These are phyloP conservation scores for Bipolaris oryzae DNA, from an alignment of 2,329 filamentous ascomycete genomes.

Conservation along the genomic window DNA sequence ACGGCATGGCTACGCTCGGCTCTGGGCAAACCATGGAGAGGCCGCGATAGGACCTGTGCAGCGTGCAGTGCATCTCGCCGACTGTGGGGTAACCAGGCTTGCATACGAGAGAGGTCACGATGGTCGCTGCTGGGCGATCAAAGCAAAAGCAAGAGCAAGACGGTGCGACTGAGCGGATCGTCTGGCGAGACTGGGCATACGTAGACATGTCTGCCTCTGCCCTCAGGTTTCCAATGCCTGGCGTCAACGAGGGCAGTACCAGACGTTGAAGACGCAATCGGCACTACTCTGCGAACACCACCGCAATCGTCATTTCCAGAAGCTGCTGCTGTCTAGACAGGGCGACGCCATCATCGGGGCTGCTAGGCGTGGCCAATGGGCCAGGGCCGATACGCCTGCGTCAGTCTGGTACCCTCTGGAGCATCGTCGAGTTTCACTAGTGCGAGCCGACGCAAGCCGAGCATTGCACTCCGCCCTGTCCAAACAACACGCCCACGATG, in stretches of 20 bases:
- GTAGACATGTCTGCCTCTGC: not conserved
- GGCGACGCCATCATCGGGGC: constrained; percentile 11
- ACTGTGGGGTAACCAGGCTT: constrained; percentile 20
- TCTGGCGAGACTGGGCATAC: not conserved
- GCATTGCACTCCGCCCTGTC: constrained; percentile 25
- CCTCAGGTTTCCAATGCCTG: not conserved
- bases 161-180: not conserved
- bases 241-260: not conserved
- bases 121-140: constrained; percentile 1
- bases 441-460: constrained; percentile 40
- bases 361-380: constrained; percentile 5
- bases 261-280: not conserved
- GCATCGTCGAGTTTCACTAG: constrained; percentile 17
- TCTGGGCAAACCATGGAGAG: constrained; percentile 12
- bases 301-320: not conserved
- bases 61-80: constrained; percentile 6
- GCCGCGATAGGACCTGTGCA: constrained; percentile 11
- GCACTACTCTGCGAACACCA: not conserved
- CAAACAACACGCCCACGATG: constrained; percentile 12
- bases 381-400: constrained; percentile 17
- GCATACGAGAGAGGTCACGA: constrained; percentile 10
- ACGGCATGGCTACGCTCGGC: constrained; percentile 28
- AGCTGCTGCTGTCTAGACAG: not conserved
- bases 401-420: constrained; percentile 20
- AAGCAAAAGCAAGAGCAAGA: constrained; percentile 7